Evolutionary conservation across 225 moss, liverwort and hornwort species (phyloP), one percentile per base, ranked within the genome.

Genomic region (Sphagnum contortum): DNA sequence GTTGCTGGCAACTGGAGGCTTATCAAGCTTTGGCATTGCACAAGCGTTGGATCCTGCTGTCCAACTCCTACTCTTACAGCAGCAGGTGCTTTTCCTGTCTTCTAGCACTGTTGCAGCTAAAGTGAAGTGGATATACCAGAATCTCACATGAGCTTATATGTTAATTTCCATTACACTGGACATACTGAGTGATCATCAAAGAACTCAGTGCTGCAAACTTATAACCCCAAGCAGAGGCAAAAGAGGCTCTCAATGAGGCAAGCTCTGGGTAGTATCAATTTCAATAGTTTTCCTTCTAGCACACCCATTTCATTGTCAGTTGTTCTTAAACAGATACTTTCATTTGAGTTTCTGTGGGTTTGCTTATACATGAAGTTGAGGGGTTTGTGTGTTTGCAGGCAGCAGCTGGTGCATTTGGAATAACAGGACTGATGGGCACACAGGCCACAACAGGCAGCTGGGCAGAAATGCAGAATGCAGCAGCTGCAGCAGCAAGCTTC

Each of bases 401-500:
- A 68, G 98, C 98, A 72, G 91, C 96, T 57, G 98, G 98, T 63
- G 98, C 93, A 52, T 98, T 98, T 77, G 92, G 92, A 60, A 98
- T 98, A 82, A 63, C 85, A 74, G 89, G 98, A 60, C 70, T 98
- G 52, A 93, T 98, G 83, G 86, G 98, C 11, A 85, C 89, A 60
- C 98, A 90, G 84, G 92, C 92, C 63, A 61, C 91, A 66, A 84
- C 93, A 49, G 91, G 98, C 64, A 89, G 90, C 71, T 98, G 98
- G 98, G 87, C 98, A 68, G 98, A 98, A 59, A 91, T 98, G 91
- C 98, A 98, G 70, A 91, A 98, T 69, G 98, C 93, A 71, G 98
- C 98, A 11, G 93, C 98, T 44, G 98, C 93, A 12, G 93, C 98
- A 61, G 98, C 98, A 50, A 87, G 80, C 62, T 98, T 91, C 72